Evolutionary conservation across 148 eudicot species (phyloP).

Genomic region (Suaeda aralocaspica): DNA sequence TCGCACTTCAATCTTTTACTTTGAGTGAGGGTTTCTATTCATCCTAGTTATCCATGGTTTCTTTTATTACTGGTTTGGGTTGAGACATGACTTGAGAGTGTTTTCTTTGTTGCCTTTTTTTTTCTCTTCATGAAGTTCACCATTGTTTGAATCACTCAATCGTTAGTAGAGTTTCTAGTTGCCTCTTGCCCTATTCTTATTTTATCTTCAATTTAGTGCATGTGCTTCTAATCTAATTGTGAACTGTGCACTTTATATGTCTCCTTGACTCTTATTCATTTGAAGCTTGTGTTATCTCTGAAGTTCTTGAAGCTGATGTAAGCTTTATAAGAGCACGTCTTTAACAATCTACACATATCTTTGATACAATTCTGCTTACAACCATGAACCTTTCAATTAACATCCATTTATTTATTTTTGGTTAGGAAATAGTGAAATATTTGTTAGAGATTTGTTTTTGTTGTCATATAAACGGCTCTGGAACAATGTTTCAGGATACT

Average conservation of each 20-base stretch:
- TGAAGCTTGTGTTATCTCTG: neutral
- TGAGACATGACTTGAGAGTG: too few relatives aligned
- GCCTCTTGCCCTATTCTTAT: neutral
- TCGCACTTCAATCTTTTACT: neutral
- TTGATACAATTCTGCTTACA: too few relatives aligned
- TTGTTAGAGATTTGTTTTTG: too few relatives aligned
- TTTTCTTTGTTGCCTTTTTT: neutral
- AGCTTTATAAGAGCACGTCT: neutral
- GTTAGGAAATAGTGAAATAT: too few relatives aligned
- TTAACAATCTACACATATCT: too few relatives aligned
- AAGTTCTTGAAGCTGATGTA: neutral
- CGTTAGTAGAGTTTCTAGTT: too few relatives aligned
- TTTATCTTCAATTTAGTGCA: too few relatives aligned
- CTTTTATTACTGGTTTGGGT: neutral
- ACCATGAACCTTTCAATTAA: too few relatives aligned
- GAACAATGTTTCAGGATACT: too few relatives aligned
- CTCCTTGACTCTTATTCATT: neutral
- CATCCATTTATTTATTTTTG: too few relatives aligned
- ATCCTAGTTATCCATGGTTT: neutral
- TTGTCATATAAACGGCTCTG: too few relatives aligned
- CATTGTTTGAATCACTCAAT: neutral
- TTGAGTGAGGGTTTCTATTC: neutral
- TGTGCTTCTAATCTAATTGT: neutral
- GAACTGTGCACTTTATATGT: neutral
- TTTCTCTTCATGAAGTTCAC: too few relatives aligned